These are phyloP conservation scores for Rehmannia glutinosa DNA, from an alignment of 257 asterid genomes.

Conservation along the genomic window DNA sequence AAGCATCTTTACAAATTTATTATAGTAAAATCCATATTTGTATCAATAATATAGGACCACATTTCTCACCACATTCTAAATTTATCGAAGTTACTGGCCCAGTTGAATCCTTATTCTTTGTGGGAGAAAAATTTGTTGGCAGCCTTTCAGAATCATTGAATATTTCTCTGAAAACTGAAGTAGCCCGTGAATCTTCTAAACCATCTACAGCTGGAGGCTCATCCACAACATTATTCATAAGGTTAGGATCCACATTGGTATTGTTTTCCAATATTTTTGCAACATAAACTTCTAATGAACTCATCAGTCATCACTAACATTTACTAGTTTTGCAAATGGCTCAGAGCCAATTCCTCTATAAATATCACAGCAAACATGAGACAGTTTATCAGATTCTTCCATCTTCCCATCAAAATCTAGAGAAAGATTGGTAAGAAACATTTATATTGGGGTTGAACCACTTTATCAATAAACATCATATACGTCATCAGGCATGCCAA, in stretches of 20 bases:
- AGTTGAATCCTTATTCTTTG: slow-evolving; percentile 18
- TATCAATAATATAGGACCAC: not conserved
- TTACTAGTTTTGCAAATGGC: not conserved
- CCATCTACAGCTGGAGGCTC: slow-evolving; percentile 15
- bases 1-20: not conserved
- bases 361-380: slow-evolving; percentile 24
- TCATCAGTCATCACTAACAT: too few species aligned
- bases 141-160: slow-evolving; percentile 10
- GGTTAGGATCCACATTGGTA: slow-evolving; percentile 13
- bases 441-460: not conserved
- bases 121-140: slow-evolving; percentile 20
- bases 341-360: slow-evolving; percentile 17
- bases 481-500: slow-evolving; percentile 1
- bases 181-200: slow-evolving; percentile 10
- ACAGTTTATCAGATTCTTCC: slow-evolving; percentile 20
- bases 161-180: slow-evolving; percentile 16
- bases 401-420: slow-evolving; percentile 28
- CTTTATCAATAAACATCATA: slow-evolving; percentile 2
- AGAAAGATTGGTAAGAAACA: not conserved
- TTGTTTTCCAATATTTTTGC: not conserved
- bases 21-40: slow-evolving; percentile 7
- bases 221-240: slow-evolving; percentile 13
- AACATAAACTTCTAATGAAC: too few species aligned
- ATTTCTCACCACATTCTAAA: slow-evolving; percentile 12
- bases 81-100: slow-evolving; percentile 20